These are phyloP conservation scores for Hypoxylon sp. DNA, from an alignment of 2,329 filamentous ascomycete genomes.

Conservation along the genomic window DNA sequence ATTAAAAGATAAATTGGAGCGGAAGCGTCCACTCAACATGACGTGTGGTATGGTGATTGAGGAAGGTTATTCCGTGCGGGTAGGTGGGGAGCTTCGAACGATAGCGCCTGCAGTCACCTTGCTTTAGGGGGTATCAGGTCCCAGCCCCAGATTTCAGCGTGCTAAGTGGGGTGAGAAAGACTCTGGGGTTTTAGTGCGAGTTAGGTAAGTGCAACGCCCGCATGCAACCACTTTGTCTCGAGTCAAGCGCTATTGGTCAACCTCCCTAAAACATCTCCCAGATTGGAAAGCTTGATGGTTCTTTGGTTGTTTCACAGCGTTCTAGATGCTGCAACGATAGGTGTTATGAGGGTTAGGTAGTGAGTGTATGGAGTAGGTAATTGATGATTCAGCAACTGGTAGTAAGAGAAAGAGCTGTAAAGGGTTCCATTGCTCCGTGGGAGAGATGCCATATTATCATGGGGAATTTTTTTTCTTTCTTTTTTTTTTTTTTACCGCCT, in stretches of 20 bases:
- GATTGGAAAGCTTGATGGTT: constrained; percentile 25
- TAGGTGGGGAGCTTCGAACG: constrained; percentile 6
- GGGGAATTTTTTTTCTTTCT: no score
- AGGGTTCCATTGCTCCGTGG: constrained; percentile 2
- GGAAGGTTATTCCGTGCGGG: constrained; percentile 20
- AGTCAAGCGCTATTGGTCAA: constrained; percentile 27
- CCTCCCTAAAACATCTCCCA: constrained; percentile 13
- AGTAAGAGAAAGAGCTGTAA: background rate
- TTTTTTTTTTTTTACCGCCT: background rate
- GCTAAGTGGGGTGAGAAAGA: constrained; percentile 19
- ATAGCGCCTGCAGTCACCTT: constrained; percentile 17
- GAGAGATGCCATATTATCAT: background rate
- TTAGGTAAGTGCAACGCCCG: constrained; percentile 1
- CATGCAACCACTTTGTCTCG: constrained; percentile 6
- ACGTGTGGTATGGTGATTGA: constrained; percentile 29
- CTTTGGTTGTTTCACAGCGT: constrained; percentile 14
- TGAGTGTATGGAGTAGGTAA: no score
- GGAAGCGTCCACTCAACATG: no score
- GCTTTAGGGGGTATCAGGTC: constrained; percentile 13
- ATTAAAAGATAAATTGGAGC: no score
- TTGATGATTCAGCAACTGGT: constrained; percentile 8
- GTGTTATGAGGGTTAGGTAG: no score
- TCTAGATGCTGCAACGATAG: no score
- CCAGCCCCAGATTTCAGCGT: constrained; percentile 10
- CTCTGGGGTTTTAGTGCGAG: constrained; percentile 20